Evolutionary conservation across 139 green algal species (phyloP).

Genomic region (Trebouxia sp.): DNA sequence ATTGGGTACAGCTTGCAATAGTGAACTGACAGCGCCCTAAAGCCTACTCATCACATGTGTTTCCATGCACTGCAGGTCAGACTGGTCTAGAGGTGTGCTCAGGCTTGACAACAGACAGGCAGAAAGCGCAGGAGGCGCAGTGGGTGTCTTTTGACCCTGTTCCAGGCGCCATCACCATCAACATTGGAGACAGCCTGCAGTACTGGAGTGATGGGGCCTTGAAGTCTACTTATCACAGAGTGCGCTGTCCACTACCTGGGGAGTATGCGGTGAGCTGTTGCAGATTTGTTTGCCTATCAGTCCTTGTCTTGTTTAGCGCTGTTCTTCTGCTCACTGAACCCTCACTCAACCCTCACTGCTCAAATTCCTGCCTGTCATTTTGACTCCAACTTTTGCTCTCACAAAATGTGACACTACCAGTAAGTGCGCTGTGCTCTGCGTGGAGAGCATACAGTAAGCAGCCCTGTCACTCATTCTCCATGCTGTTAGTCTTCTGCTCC

Average conservation of each 20-base stretch:
- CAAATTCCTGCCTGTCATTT: too few species aligned
- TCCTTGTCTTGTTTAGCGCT: not conserved
- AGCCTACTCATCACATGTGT: slow-evolving; percentile 1
- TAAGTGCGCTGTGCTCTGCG: too few species aligned
- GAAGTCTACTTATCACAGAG: slow-evolving; percentile 11
- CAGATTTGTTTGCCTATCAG: too few species aligned
- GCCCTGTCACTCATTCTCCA: too few species aligned
- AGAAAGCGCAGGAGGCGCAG: not conserved
- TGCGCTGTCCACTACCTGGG: not conserved
- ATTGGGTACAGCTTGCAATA: slow-evolving; percentile 23
- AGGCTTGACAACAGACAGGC: not conserved
- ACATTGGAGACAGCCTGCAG: slow-evolving; percentile 25
- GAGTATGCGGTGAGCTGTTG: slow-evolving; percentile 11
- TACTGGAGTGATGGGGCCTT: slow-evolving; percentile 13
- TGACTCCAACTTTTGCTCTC: too few species aligned
- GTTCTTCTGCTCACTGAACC: too few species aligned
- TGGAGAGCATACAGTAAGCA: too few species aligned
- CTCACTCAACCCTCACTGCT: too few species aligned
- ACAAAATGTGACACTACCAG: too few species aligned
- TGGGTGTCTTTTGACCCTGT: slow-evolving; percentile 5
- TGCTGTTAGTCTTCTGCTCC: too few species aligned
- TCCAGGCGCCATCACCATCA: slow-evolving; percentile 1
- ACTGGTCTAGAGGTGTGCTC: slow-evolving; percentile 18
- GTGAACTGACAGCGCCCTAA: not conserved
- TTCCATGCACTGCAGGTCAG: slow-evolving; percentile 17